Evolutionary conservation across 2,329 filamentous ascomycete species (phyloP).

Genomic region (Xylaria polymorpha): DNA sequence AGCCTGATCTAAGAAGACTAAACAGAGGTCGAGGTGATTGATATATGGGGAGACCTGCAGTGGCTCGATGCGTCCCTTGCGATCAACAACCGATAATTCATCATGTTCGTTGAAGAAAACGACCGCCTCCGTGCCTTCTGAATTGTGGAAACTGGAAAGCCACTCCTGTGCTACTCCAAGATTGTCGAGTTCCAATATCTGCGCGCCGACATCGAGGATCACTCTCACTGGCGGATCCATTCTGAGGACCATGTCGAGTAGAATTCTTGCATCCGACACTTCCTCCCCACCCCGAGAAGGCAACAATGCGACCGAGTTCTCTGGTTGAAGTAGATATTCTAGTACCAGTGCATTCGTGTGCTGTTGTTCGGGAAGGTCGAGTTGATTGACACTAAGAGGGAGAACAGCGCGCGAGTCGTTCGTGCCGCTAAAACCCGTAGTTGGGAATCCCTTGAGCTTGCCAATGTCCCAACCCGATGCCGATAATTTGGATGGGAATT

Average conservation of each 20-base stretch:
- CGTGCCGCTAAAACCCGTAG: conserved; percentile 77
- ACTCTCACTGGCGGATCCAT: conserved; percentile 62
- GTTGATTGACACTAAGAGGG: conserved; percentile 66
- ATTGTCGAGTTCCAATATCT: conserved; percentile 74
- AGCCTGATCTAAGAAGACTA: conserved; percentile 76
- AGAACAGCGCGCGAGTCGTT: conserved; percentile 71
- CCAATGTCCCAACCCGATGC: conserved; percentile 76
- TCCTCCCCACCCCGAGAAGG: conserved; percentile 24
- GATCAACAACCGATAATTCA: conserved; percentile 65
- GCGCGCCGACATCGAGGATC: conserved; percentile 77
- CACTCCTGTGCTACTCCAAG: conserved; percentile 63
- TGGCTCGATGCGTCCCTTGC: conserved; percentile 57
- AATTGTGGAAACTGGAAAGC: conserved; percentile 54
- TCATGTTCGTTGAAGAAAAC: conserved; percentile 70
- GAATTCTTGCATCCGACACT: conserved; percentile 50
- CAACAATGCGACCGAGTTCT: conserved; percentile 59
- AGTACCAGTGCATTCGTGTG: conserved; percentile 78
- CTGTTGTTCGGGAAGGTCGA: conserved; percentile 63
- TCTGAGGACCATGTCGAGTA: conserved; percentile 59
- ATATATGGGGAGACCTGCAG: conserved; percentile 70
- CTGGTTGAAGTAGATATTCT: conserved; percentile 63
- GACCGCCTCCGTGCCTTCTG: conserved; percentile 54
- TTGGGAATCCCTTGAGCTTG: conserved; percentile 58
- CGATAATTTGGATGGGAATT: conserved; percentile 72
- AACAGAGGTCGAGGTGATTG: conserved; percentile 66